These are phyloP conservation scores for Choanephora cucurbitarum DNA, from an alignment of 371 early-diverging fungal genomes.

Conservation along the genomic window DNA sequence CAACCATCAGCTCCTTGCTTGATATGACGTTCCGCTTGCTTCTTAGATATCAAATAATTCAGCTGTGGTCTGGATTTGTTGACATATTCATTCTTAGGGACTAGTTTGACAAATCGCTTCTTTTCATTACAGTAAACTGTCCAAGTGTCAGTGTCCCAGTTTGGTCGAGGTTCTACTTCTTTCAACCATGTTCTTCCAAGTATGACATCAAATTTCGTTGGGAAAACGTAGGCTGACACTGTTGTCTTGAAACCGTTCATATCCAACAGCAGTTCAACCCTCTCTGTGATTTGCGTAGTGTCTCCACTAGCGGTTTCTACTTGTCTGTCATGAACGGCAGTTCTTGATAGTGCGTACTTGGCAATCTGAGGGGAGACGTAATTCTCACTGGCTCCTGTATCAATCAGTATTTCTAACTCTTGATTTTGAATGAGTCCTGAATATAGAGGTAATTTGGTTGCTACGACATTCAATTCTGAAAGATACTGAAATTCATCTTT, in stretches of 20 bases:
- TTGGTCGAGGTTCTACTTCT: neutral
- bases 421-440: neutral
- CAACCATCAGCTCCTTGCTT: neutral
- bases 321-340: neutral
- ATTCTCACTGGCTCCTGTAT: neutral
- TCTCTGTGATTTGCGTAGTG: neutral
- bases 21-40: neutral
- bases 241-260: neutral
- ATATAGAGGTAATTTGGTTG: neutral
- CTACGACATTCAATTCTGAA: neutral
- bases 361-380: neutral
- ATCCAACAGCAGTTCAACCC: neutral
- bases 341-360: neutral
- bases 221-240: neutral
- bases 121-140: neutral
- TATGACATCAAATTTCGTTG: constrained; percentile 3
- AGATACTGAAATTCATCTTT: neutral
- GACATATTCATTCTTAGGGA: neutral
- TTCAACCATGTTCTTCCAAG: constrained; percentile 6
- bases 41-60: neutral
- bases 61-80: neutral
- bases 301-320: constrained; percentile 1
- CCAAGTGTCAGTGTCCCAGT: constrained; percentile 5
- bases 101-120: neutral
- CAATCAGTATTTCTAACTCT: neutral